Base-by-base conservation (phyloP, 345 rosid species). In the Physaria fendleri region DNA sequence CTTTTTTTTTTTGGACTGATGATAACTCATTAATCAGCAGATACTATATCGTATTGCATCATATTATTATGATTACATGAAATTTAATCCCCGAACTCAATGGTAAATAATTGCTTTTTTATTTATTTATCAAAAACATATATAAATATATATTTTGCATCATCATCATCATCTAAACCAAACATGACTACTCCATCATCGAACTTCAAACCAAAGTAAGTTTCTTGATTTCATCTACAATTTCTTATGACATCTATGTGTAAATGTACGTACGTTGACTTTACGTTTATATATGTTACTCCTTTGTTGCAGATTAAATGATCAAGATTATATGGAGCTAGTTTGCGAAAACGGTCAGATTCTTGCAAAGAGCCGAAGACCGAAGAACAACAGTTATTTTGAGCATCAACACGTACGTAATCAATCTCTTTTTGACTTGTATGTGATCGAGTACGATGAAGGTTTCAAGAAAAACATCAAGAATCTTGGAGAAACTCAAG, bases 301-400 rank as follows among this genome's bases (percentile, higher is more conserved):
- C 53, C 51, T 28, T 18, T 38, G 10, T 12, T 6, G 76, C 83
- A 86, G 95, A 72, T 69, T 69, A 46, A 21, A 42, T n/a, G 62
- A 64, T 47, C 71, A 52, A 42, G 85, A 70, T 17, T 25, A 59
- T 24, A 37, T 44, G 62, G 92, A 86, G 45, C 76, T 81, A n/a
- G 76, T 71, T 32, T 69, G 74, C 5, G 68, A 69, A 62, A 62
- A 69, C n/a, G 74, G 74, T 1, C 23, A 62, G 58, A 69, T 69
- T 28, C 43, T 69, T 22, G 62, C 74, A 22, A 69, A 61, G 62
- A n/a, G 17, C 24, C 57, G 45, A 22, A 62, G 56, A 37, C 20
- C 13, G 3, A 40, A 59, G 13, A 48, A 51, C 65, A 41, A 5
- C n/a, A 27, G 15, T 22, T 69, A 20, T 38, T 27, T 28, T 27